phyloP scores from a whole-genome alignment of 1,139 yeast species.

The Candida pseudoviswanathii region DNA sequence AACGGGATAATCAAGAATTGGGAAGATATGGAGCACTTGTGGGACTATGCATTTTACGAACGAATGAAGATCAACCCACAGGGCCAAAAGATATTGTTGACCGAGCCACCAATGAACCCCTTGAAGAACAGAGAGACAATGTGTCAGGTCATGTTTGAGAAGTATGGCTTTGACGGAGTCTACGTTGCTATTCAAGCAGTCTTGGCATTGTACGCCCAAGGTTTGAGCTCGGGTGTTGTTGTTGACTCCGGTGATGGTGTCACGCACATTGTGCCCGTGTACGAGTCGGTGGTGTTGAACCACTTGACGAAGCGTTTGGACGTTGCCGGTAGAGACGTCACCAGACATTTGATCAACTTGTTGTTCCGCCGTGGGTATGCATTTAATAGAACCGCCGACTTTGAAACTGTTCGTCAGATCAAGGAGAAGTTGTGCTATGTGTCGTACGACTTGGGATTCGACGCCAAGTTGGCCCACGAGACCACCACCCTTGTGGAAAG shows the following conservation, averaged over 20 bases:
- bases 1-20: conserved; percentile 96
- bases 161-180: conserved; percentile 93
- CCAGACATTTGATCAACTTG: conserved; percentile 87
- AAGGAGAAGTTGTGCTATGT: conserved; percentile 96
- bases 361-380: conserved; percentile 96
- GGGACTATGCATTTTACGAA: conserved; percentile 98
- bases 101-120: conserved; percentile 99
- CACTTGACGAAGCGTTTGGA: conserved; percentile 91
- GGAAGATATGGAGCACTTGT: conserved; percentile 98
- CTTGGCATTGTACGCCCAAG: conserved; percentile 94
- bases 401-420: conserved; percentile 96
- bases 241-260: conserved; percentile 91
- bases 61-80: conserved; percentile 75
- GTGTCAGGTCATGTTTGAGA: conserved; percentile 98
- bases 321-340: conserved; percentile 98
- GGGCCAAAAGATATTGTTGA: conserved; percentile 80
- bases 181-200: conserved; percentile 99
- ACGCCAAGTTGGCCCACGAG: conserved; percentile 83
- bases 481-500: conserved; percentile 91
- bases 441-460: conserved; percentile 89
- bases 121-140: conserved; percentile 87
- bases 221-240: conserved; percentile 96
- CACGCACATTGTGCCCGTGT: conserved; percentile 96
- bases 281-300: conserved; percentile 92
- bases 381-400: conserved; percentile 96